Conservation (phyloP, 495 filamentous ascomycete genomes). For the Penicillium simplicissimum region DNA sequence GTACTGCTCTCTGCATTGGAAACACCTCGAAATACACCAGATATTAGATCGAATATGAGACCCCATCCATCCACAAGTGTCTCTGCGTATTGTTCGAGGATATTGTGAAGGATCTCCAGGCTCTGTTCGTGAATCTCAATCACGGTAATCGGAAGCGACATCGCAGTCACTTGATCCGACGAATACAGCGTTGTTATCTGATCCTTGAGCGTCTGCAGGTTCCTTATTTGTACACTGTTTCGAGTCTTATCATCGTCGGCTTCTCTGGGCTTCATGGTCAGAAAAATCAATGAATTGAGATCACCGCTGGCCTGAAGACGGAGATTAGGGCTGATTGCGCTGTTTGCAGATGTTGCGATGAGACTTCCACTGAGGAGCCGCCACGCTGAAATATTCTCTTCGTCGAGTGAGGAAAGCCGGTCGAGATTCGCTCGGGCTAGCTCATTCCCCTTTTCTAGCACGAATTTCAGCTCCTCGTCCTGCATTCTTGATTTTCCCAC, state of each 20-base stretch:
- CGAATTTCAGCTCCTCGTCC: slow-evolving; percentile 60
- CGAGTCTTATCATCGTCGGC: slow-evolving; percentile 32
- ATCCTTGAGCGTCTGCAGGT: slow-evolving; percentile 67
- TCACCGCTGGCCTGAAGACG: slow-evolving; percentile 72
- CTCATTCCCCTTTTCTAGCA: slow-evolving; percentile 78
- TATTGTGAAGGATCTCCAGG: slow-evolving; percentile 75
- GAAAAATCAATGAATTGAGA: slow-evolving; percentile 69
- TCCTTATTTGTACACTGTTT: slow-evolving; percentile 63
- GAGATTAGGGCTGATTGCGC: slow-evolving; percentile 55
- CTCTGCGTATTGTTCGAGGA: slow-evolving; percentile 89
- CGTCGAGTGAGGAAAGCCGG: slow-evolving; percentile 62
- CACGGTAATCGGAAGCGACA: slow-evolving; percentile 53
- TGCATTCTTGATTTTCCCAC: slow-evolving; percentile 46
- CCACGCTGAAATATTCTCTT: slow-evolving; percentile 72
- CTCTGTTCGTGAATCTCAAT: slow-evolving; percentile 80
- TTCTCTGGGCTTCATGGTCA: slow-evolving; percentile 41
- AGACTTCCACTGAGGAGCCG: slow-evolving; percentile 66
- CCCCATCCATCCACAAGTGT: slow-evolving; percentile 79
- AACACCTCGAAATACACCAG: slow-evolving; percentile 69
- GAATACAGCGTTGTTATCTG: slow-evolving; percentile 55
- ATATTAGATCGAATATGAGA: slow-evolving; percentile 79
- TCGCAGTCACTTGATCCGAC: slow-evolving; percentile 25
- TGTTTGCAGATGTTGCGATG: slow-evolving; percentile 60
- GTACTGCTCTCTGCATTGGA: slow-evolving; percentile 24
- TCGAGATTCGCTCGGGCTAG: slow-evolving; percentile 76